These are phyloP conservation scores for Podospora pseudocomata DNA, from an alignment of 495 filamentous ascomycete genomes.

Conservation along the genomic window DNA sequence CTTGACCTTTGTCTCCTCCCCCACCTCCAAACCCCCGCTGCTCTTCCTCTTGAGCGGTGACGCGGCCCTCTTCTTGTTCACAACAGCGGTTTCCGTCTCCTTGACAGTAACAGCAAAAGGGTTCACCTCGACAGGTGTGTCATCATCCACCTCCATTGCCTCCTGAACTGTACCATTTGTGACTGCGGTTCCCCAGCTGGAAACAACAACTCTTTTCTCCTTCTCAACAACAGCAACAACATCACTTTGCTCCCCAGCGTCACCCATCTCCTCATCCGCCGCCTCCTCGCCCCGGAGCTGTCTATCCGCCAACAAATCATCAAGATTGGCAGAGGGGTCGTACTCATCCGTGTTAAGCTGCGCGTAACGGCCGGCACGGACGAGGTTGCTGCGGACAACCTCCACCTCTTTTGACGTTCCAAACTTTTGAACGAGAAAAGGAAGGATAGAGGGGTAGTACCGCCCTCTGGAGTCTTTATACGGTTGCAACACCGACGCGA, in stretches of 20 bases:
- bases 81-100: background rate
- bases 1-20: conserved; percentile 10
- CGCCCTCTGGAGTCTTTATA: conserved; percentile 55
- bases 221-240: conserved; percentile 22
- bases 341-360: conserved; percentile 42
- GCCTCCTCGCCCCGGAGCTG: conserved; percentile 3
- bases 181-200: background rate
- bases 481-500: conserved; percentile 77
- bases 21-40: conserved; percentile 28
- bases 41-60: conserved; percentile 45
- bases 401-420: conserved; percentile 63
- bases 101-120: conserved; percentile 16
- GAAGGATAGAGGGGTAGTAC: conserved; percentile 66
- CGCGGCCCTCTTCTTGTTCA: conserved; percentile 4
- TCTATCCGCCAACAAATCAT: conserved; percentile 7
- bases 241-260: conserved; percentile 21
- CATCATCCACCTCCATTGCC: conserved; percentile 14
- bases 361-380: conserved; percentile 23
- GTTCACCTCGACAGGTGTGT: conserved; percentile 6
- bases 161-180: background rate
- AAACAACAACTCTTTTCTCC: conserved; percentile 1
- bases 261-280: conserved; percentile 26
- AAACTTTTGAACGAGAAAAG: conserved; percentile 63
- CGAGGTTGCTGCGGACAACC: conserved; percentile 55
- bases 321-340: conserved; percentile 16